Conservation (phyloP, 192 early-diverging fungal genomes). For the Coemansia sp. region DNA sequence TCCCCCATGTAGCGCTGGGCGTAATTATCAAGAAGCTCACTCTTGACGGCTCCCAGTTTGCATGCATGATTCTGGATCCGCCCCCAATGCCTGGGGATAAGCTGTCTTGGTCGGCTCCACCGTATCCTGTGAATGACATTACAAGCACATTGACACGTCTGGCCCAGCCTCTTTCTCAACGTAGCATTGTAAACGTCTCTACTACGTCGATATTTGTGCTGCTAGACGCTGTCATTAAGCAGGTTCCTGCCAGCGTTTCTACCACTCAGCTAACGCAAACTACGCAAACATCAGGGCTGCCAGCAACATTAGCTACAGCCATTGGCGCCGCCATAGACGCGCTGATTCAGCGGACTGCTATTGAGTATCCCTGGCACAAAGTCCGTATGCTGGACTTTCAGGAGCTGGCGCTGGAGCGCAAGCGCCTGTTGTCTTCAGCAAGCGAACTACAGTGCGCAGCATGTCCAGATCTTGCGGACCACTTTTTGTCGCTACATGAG, state of each 20-base stretch:
- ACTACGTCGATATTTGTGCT: conserved; percentile 23
- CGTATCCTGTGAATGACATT: conserved; percentile 30
- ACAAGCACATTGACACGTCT: conserved; percentile 7
- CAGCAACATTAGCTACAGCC: conserved; percentile 47
- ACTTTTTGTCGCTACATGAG: conserved; percentile 58
- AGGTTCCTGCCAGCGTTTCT: conserved; percentile 2
- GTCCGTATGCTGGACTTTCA: conserved; percentile 88
- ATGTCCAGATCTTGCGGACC: conserved; percentile 38
- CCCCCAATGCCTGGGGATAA: neutral
- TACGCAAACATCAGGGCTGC: neutral
- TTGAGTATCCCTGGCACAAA: conserved; percentile 81
- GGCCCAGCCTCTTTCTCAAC: conserved; percentile 13
- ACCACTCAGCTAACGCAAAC: conserved; percentile 17
- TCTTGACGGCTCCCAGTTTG: conserved; percentile 36
- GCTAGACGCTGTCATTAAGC: conserved; percentile 30
- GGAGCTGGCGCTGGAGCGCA: conserved; percentile 64
- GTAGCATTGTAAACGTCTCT: conserved; percentile 11
- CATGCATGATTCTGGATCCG: conserved; percentile 35
- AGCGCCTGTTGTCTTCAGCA: conserved; percentile 42
- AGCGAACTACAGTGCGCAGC: conserved; percentile 37
- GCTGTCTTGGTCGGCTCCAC: conserved; percentile 10
- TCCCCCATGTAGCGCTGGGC: conserved; percentile 44
- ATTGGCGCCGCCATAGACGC: conserved; percentile 28
- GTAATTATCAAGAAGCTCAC: conserved; percentile 21
- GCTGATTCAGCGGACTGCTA: conserved; percentile 33